Conservation (phyloP, 257 asterid genomes). For the Solanum chmielewskii region DNA sequence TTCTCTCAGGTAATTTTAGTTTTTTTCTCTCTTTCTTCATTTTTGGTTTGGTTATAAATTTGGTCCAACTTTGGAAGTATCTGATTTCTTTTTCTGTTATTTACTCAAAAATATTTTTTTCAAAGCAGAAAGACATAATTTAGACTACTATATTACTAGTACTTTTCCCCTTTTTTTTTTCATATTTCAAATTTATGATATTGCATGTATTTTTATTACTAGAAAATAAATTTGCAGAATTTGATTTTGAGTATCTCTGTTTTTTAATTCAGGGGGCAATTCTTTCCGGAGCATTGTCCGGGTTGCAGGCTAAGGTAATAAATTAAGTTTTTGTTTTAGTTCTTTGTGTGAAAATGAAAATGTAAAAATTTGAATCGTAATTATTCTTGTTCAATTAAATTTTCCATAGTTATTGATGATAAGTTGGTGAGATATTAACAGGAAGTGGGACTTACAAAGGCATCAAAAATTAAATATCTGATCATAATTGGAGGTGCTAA, state of each 20-base stretch:
- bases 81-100: no score
- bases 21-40: not conserved
- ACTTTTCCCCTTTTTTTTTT: not conserved
- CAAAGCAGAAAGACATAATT: not conserved
- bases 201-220: not conserved
- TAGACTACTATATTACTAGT: not conserved
- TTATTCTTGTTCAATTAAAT: not conserved
- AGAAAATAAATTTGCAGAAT: not conserved
- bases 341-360: no score
- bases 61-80: not conserved
- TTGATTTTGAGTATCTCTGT: not conserved
- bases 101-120: not conserved
- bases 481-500: constrained; percentile 82
- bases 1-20: constrained; percentile 63
- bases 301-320: constrained; percentile 63
- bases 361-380: not conserved
- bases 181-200: not conserved
- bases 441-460: constrained; percentile 68
- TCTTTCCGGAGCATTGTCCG: constrained; percentile 71
- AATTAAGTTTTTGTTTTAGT: not conserved
- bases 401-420: not conserved
- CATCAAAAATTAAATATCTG: constrained; percentile 50
- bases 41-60: not conserved
- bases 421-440: constrained; percentile 6
- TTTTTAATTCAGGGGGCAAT: constrained; percentile 66